Conservation (phyloP, 345 rosid genomes). For the Brassica rapa region DNA sequence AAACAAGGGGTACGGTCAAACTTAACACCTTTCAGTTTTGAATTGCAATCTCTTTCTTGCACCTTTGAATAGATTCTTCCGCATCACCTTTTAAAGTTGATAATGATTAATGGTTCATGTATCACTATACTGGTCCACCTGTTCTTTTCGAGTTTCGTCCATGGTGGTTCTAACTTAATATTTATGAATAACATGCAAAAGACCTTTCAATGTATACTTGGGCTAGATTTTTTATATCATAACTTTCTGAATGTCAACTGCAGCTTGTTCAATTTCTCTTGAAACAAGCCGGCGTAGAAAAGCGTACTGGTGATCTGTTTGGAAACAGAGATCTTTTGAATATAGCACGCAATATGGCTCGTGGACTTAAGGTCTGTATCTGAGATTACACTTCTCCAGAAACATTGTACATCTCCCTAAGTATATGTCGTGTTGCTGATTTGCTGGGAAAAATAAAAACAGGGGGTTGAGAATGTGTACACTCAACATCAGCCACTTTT, state of each 20-base stretch:
- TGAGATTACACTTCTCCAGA: conserved; percentile 17
- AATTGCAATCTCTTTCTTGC: conserved; percentile 8
- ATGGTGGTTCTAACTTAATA: background rate
- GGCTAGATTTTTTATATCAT: conserved; percentile 6
- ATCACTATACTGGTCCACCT: background rate
- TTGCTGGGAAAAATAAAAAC: background rate
- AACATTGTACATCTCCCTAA: conserved; percentile 8
- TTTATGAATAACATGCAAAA: conserved; percentile 12
- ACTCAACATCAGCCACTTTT: conserved; percentile 98
- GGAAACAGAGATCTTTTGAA: conserved; percentile 93
- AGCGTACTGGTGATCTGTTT: conserved; percentile 90
- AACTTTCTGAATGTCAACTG: conserved; percentile 41
- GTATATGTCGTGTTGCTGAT: conserved; percentile 6
- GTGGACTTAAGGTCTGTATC: conserved; percentile 85
- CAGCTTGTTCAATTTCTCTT: conserved; percentile 95
- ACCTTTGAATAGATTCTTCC: background rate
- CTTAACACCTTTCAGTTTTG: conserved; percentile 17
- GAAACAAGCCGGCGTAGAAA: conserved; percentile 96
- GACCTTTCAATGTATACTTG: background rate
- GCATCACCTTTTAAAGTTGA: background rate
- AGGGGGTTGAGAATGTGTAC: conserved; percentile 99
- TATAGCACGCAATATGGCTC: conserved; percentile 99
- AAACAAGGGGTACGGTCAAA: conserved; percentile 77
- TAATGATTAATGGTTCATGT: conserved; percentile 3
- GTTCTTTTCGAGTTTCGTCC: background rate